Base-by-base conservation (phyloP, 2,329 filamentous ascomycete species). In the Chaetomium globosum region DNA sequence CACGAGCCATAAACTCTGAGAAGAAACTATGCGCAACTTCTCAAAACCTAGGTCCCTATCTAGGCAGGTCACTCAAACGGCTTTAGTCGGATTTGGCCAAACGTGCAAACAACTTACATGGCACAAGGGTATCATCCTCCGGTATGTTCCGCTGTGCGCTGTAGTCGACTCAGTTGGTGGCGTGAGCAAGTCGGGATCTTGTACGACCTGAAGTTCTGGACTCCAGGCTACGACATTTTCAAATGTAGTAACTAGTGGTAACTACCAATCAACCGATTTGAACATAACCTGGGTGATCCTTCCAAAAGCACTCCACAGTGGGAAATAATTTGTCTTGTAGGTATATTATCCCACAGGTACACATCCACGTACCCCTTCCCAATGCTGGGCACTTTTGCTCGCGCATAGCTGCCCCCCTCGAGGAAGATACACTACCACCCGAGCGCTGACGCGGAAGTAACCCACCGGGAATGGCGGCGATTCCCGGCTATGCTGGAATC, bases 61-160 rank as follows among this genome's bases (percentile, higher is more conserved):
- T 33, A 49, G 46, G 56, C 19, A 59, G 57, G 46, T 51, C 16
- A 51, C 57, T 8, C 57, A 33, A 33, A 10, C 21, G 10, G 55
- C 21, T 19, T 57, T 19, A 16, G 2, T 57, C 28, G 4, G 10
- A 53, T 53, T 43, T 43, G 39, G 39, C 6, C 23, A 33, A 3
- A 4, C n/a, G 36, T 39, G 39, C 39, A 30, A 16, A 55, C 30
- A n/a, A 36, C 30, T 55, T 19, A 55, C 5, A 1, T 31, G 31
- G 19, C 53, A 55, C 53, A 28, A 16, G 12, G 26, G 49, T 26
- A 52, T 16, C 21, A 13, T 5, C 1, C 23, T 26, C 49, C 23
- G 23, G 13, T 19, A 52, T 28, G 28, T 52, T 52, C 49, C 23
- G 23, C 12, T 23, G 23, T 28, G 46, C 21, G 9, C 4, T 28